Conservation (phyloP, 495 filamentous ascomycete species). For the Hypomontagnella submonticulosa region DNA sequence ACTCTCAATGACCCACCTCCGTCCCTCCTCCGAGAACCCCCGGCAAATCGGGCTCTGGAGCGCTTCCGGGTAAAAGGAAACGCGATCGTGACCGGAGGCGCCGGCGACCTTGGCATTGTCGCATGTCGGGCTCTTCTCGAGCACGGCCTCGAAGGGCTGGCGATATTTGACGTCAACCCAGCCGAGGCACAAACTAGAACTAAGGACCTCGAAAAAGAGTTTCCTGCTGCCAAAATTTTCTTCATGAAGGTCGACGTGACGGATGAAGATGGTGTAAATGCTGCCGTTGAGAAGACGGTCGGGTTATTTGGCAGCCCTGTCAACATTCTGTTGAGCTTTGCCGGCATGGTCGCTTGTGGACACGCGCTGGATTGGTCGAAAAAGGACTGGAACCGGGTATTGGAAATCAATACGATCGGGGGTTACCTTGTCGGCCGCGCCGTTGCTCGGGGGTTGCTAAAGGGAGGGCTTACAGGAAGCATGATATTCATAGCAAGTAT, state of each 20-base stretch:
- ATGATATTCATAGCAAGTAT: constrained; percentile 76
- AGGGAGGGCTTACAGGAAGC: constrained; percentile 61
- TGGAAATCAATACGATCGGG: constrained; percentile 77
- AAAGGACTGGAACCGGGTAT: constrained; percentile 65
- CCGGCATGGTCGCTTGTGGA: constrained; percentile 71
- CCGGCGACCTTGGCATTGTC: constrained; percentile 71
- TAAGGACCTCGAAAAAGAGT: constrained; percentile 57
- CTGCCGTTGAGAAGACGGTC: constrained; percentile 55
- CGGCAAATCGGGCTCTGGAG: constrained; percentile 61
- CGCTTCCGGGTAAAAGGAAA: constrained; percentile 73
- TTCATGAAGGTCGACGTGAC: constrained; percentile 69
- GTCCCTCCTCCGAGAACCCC: constrained; percentile 54
- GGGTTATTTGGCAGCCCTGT: constrained; percentile 60
- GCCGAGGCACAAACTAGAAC: constrained; percentile 56
- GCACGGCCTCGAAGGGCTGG: constrained; percentile 69
- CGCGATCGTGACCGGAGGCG: constrained; percentile 76
- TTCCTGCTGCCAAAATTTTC: constrained; percentile 62
- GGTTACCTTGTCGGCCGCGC: constrained; percentile 76
- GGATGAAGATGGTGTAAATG: constrained; percentile 58
- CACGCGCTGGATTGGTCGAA: constrained; percentile 66
- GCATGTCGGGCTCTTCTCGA: constrained; percentile 74
- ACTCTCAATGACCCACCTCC: constrained; percentile 61
- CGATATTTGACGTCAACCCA: constrained; percentile 70
- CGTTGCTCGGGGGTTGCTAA: constrained; percentile 65
- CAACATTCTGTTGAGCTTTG: constrained; percentile 71